Conservation (phyloP, 495 filamentous ascomycete genomes). For the Neurospora terricola region DNA sequence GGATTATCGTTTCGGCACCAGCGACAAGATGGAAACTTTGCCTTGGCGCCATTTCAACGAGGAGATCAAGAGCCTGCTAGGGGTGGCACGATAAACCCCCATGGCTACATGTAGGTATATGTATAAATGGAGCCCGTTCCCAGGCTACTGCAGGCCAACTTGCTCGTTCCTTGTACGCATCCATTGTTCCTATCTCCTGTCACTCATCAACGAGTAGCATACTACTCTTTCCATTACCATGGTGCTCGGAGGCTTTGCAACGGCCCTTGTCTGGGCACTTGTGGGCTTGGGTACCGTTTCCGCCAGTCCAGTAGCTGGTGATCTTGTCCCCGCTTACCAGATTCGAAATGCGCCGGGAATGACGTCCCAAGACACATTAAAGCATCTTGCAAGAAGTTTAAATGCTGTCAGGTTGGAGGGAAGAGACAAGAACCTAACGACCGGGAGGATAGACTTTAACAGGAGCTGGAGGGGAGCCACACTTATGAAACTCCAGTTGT, state of each 20-base stretch:
- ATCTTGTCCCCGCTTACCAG: background rate
- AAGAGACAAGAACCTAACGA: background rate
- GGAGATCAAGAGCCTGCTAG: background rate
- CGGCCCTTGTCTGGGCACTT: background rate
- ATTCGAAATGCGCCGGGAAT: background rate
- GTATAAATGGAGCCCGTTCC: background rate
- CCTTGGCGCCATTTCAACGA: background rate
- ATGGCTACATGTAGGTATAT: background rate
- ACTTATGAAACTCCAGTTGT: background rate
- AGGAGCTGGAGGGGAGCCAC: conserved; percentile 2
- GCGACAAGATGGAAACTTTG: background rate
- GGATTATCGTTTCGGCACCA: background rate
- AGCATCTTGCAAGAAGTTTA: conserved; percentile 1
- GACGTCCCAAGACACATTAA: background rate
- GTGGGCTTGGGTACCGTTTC: background rate
- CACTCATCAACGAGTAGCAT: background rate
- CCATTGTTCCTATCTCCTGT: background rate
- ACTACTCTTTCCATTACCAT: background rate
- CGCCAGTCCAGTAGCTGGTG: background rate
- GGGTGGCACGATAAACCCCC: background rate
- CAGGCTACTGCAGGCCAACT: background rate
- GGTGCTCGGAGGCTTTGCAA: background rate
- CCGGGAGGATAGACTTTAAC: conserved; percentile 5
- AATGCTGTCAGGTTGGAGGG: background rate
- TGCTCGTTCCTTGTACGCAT: background rate